A percentile compares a stretch with the other conserved stretches of the same genome.
phyloP scores from a whole-genome alignment of 371 early-diverging fungal genomes.

The Rhizopus delemar region DNA sequence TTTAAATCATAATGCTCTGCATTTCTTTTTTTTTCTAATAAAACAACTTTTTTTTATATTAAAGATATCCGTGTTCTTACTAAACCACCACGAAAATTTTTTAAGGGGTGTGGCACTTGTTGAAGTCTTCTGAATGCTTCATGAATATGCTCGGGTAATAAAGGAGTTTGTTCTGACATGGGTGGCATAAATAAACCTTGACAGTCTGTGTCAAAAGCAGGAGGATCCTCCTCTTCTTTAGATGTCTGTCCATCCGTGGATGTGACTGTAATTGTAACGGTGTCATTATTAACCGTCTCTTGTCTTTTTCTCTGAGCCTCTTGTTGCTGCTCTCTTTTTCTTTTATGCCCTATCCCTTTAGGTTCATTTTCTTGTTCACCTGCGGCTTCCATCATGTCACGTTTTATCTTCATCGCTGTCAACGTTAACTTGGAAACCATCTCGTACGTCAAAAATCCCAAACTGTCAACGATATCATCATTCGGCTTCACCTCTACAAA shows the following conservation, averaged over 20 bases:
- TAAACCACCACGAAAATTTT: slow-evolving; percentile 79
- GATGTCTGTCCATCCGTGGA: neutral
- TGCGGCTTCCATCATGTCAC: slow-evolving; percentile 34
- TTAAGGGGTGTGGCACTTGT: slow-evolving; percentile 67
- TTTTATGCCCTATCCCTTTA: slow-evolving; percentile 22
- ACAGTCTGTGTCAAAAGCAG: slow-evolving; percentile 24
- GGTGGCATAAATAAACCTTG: slow-evolving; percentile 77
- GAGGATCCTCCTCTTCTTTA: slow-evolving; percentile 14
- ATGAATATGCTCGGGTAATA: slow-evolving; percentile 84
- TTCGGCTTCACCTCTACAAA: slow-evolving; percentile 88
- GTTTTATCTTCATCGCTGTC: slow-evolving; percentile 80
- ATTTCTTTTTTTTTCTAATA: neutral
- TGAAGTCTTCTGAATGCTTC: slow-evolving; percentile 88
- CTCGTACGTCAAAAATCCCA: slow-evolving; percentile 96
- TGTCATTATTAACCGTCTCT: neutral
- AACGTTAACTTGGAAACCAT: slow-evolving; percentile 93
- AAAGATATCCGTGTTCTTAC: slow-evolving; percentile 74
- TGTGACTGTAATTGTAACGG: slow-evolving; percentile 4
- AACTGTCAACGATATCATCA: slow-evolving; percentile 94
- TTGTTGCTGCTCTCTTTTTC: slow-evolving; percentile 39
- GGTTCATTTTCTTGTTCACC: slow-evolving; percentile 34
- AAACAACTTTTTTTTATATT: slow-evolving; percentile 42
- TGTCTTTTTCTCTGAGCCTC: slow-evolving; percentile 35
- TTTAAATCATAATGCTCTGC: neutral
- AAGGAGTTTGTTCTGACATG: slow-evolving; percentile 75